A percentile compares a stretch with the other conserved stretches of the same genome.
Evolutionary conservation across 1,284 basidiomycete species (phyloP).

Genomic region (Vanrija pseudolonga): DNA sequence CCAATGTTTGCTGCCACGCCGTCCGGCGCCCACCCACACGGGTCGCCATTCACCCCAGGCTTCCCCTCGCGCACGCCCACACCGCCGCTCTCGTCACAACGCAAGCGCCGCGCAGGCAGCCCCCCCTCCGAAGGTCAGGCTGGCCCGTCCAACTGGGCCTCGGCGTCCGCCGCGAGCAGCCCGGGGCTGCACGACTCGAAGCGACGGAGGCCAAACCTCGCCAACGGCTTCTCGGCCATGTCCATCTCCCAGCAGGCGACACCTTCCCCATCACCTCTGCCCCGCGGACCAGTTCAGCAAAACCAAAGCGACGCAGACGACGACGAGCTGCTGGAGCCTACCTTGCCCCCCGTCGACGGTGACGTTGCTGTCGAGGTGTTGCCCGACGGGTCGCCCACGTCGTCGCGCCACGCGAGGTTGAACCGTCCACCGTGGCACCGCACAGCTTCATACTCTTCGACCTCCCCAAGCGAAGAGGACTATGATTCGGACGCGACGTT

Average conservation of each 20-base stretch:
- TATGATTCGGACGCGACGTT: constrained; percentile 32
- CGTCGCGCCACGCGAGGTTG: neutral
- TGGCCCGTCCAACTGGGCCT: neutral
- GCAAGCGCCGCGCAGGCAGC: neutral
- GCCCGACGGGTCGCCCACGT: constrained; percentile 16
- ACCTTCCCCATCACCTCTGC: neutral
- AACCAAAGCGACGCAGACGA: constrained; percentile 11
- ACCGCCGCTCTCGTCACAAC: neutral
- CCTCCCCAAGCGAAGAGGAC: constrained; percentile 23
- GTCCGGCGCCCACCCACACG: neutral
- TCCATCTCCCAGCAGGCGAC: constrained; percentile 18
- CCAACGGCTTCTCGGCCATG: constrained; percentile 37
- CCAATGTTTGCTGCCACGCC: too few species aligned
- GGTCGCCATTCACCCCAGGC: neutral
- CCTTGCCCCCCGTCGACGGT: constrained; percentile 6
- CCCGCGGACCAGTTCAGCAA: neutral
- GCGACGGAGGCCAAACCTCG: constrained; percentile 36
- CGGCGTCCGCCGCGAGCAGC: too few species aligned
- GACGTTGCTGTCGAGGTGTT: constrained; percentile 24
- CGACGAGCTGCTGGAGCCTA: constrained; percentile 9
- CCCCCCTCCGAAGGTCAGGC: neutral
- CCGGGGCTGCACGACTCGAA: constrained; percentile 18
- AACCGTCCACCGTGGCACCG: constrained; percentile 2
- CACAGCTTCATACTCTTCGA: constrained; percentile 20
- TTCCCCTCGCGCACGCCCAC: neutral